Base-by-base conservation (phyloP, 495 filamentous ascomycete genomes). In the Usnea hakonensis region DNA sequence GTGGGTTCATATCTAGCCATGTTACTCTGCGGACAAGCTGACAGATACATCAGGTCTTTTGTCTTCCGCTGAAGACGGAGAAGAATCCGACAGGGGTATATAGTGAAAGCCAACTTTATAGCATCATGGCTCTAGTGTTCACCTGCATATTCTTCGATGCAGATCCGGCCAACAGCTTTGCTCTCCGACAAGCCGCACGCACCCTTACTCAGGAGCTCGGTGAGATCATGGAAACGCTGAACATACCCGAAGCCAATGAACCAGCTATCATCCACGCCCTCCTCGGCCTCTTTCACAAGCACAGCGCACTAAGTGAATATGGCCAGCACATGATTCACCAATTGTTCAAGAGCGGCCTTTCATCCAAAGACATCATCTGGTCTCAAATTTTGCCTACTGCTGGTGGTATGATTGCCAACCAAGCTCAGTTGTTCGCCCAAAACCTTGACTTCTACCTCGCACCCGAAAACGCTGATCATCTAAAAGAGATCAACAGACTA, bases 371-470 rank as follows among this genome's bases (percentile, higher is more conserved):
- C 33, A 80, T 91, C 60, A 85, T 87, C 3, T 91, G 86, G 85
- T 79, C 77, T 17, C 86, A 90, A 55, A 79, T 91, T 50, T 71
- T 87, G 28, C 83, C 84, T 23, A 80, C 79, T n/a, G 79, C 81
- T 19, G 77, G 76, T 46, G 81, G 80, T 23, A 82, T 83, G 69
- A 81, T 88, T 13, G 82, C 88, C 1, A 90, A 85, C 63, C 87
- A 91, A 63, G 83, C 78, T 0, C 86, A 89, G 68, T 73, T 87
- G n/a, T 85, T 92, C 58, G 81, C 85, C 6, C 86, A 90, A 70
- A 82, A 84, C 6, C 76, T 91, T 10, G 90, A 93, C 69, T 91
- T 86, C 69, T 93, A 89, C 73, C 77, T 91, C n/a, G 81, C 80
- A 0, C 71, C 74, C 19, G 75, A 79, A 2, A 82, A 82, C 33